Evolutionary conservation across 1,139 yeast genomes (phyloP).

Genomic region (Pichia sp.): DNA sequence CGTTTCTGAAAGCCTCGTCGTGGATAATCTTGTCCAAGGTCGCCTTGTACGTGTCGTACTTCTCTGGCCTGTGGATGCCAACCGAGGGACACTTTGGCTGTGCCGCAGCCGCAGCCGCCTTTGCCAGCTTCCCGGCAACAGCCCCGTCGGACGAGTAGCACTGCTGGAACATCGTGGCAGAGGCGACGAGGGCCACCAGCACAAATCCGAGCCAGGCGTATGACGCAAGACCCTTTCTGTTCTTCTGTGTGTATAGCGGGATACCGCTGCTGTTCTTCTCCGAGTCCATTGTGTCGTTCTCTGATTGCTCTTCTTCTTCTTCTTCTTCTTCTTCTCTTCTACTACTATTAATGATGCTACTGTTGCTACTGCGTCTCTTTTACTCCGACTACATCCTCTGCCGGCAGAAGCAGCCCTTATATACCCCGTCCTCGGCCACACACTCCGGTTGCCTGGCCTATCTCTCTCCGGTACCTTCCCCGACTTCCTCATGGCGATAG

Average conservation of each 20-base stretch:
- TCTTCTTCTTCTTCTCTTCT: too few species aligned
- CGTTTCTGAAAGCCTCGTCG: conserved; percentile 36
- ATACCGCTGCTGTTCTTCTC: neutral
- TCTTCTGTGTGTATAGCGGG: neutral
- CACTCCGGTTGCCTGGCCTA: too few species aligned
- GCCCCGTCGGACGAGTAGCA: neutral
- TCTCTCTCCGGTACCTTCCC: too few species aligned
- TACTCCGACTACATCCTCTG: too few species aligned
- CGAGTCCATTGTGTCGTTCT: neutral
- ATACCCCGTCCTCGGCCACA: too few species aligned
- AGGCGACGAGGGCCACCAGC: neutral
- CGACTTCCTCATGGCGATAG: too few species aligned
- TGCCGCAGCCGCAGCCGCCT: neutral
- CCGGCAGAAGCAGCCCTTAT: too few species aligned
- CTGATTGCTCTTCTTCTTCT: too few species aligned
- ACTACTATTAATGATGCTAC: too few species aligned
- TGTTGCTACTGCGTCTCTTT: too few species aligned
- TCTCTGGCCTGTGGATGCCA: conserved; percentile 25
- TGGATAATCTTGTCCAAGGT: conserved; percentile 24
- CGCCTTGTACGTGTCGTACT: conserved; percentile 17
- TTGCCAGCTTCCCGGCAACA: neutral
- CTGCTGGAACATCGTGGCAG: neutral
- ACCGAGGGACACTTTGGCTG: conserved; percentile 22
- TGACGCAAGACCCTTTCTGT: neutral
- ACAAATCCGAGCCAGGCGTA: neutral